These are phyloP conservation scores for Debaryomyces singareniensis DNA, from an alignment of 1,139 yeast genomes.

Conservation along the genomic window DNA sequence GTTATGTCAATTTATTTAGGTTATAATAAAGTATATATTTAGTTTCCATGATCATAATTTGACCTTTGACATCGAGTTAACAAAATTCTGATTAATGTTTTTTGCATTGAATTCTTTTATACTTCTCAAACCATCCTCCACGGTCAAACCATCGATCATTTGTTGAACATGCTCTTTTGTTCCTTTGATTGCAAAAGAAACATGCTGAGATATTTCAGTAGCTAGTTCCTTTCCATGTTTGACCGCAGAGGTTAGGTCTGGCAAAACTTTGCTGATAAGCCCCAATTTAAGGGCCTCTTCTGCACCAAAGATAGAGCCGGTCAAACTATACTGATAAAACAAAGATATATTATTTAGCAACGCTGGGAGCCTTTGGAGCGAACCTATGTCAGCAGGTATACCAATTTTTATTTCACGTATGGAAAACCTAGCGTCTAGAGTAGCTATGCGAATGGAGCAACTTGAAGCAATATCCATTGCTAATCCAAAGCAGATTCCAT, in stretches of 20 bases:
- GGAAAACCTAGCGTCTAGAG: constrained; percentile 48
- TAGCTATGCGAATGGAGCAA: constrained; percentile 52
- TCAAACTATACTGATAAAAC: constrained; percentile 56
- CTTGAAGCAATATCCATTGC: constrained; percentile 64
- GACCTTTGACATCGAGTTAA: constrained; percentile 5
- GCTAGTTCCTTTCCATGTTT: constrained; percentile 48
- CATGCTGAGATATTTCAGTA: constrained; percentile 37
- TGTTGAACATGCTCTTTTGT: constrained; percentile 55
- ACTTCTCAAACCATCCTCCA: constrained; percentile 43
- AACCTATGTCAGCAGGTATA: constrained; percentile 75
- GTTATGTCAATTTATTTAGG: no score
- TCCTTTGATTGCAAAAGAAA: constrained; percentile 61
- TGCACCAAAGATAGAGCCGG: constrained; percentile 53
- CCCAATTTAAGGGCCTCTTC: constrained; percentile 56
- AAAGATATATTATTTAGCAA: constrained; percentile 52
- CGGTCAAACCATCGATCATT: constrained; percentile 41
- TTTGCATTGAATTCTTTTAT: constrained; percentile 51
- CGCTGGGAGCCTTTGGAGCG: constrained; percentile 61
- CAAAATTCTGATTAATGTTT: constrained; percentile 24
- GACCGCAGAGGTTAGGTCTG: constrained; percentile 45
- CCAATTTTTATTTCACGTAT: constrained; percentile 72
- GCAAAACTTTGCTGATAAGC: constrained; percentile 41
- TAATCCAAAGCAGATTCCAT: constrained; percentile 51
- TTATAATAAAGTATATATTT: no score
- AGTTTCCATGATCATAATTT: constrained; percentile 7